These are phyloP conservation scores for Pleurotus eryngii DNA, from an alignment of 768 basidiomycete genomes.

Conservation along the genomic window DNA sequence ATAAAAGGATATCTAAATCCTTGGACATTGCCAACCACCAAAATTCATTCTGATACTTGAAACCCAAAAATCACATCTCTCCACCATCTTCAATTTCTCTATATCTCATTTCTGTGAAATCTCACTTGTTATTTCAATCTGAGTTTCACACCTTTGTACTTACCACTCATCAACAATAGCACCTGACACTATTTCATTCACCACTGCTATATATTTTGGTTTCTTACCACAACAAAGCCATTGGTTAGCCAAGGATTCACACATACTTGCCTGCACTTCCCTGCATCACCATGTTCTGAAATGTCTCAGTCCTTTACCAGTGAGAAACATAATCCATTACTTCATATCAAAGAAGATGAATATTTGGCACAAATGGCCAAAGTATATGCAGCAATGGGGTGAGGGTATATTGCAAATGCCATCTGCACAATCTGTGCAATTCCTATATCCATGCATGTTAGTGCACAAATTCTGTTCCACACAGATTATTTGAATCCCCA, in stretches of 20 bases:
- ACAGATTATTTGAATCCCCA: neutral
- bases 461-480: neutral
- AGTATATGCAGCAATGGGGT: neutral
- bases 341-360: neutral
- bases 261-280: neutral
- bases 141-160: neutral
- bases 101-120: neutral
- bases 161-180: neutral
- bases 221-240: neutral
- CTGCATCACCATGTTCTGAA: neutral
- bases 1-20: neutral
- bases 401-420: neutral
- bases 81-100: neutral
- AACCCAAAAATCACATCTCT: neutral
- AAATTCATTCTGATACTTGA: no score
- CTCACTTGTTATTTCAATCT: neutral
- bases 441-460: neutral
- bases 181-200: neutral
- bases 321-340: neutral
- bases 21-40: neutral
- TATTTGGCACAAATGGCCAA: neutral
- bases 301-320: neutral
- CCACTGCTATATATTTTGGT: neutral
- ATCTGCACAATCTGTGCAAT: neutral
- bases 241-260: neutral